phyloP scores from a whole-genome alignment of 768 basidiomycete species.

The Jaapia argillacea region DNA sequence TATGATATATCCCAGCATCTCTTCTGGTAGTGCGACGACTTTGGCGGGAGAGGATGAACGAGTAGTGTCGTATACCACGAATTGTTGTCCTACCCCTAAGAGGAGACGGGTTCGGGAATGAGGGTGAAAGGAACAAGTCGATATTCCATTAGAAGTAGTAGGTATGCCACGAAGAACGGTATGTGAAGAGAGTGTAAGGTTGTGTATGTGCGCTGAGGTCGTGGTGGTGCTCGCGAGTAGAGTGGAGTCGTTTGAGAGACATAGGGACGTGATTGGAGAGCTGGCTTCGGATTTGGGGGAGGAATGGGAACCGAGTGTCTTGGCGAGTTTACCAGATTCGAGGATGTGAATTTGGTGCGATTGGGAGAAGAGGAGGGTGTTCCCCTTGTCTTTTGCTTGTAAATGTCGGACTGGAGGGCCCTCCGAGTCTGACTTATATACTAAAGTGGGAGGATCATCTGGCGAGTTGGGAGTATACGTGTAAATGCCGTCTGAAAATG shows the following conservation, averaged over 20 bases:
- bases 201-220: slow-evolving; percentile 46
- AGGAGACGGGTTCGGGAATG: slow-evolving; percentile 54
- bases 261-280: slow-evolving; percentile 37
- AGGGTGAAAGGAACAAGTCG: slow-evolving; percentile 49
- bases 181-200: slow-evolving; percentile 43
- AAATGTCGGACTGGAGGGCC: slow-evolving; percentile 24
- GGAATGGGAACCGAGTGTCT: slow-evolving; percentile 42
- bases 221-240: slow-evolving; percentile 49
- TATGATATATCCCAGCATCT: slow-evolving; percentile 35
- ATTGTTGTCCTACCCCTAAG: slow-evolving; percentile 37
- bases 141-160: slow-evolving; percentile 22
- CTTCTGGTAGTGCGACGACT: slow-evolving; percentile 35
- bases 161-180: slow-evolving; percentile 46
- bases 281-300: slow-evolving; percentile 12
- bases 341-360: slow-evolving; percentile 38
- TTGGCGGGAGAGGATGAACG: slow-evolving; percentile 48
- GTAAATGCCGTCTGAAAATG: slow-evolving; percentile 35
- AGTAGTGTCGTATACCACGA: slow-evolving; percentile 55
- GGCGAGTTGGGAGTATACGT: slow-evolving; percentile 36
- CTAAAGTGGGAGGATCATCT: not conserved
- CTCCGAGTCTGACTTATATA: slow-evolving; percentile 15
- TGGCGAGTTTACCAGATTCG: slow-evolving; percentile 33
- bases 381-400: slow-evolving; percentile 23
- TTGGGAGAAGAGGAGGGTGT: slow-evolving; percentile 36
- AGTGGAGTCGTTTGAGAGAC: slow-evolving; percentile 47